These are phyloP conservation scores for Chaetomidium leptoderma DNA, from an alignment of 495 filamentous ascomycete genomes.

Conservation along the genomic window DNA sequence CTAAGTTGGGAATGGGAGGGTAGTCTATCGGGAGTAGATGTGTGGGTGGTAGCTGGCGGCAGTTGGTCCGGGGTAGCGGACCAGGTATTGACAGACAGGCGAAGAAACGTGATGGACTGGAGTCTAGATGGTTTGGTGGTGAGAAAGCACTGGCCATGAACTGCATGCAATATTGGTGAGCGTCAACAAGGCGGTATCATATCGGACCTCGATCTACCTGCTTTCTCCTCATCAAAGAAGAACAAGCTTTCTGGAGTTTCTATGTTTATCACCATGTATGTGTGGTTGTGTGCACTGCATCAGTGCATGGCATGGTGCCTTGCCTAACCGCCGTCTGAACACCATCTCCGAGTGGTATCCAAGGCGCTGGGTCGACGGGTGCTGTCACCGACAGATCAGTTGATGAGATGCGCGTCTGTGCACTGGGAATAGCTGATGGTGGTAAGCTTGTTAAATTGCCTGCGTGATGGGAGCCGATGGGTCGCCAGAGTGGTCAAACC, in stretches of 20 bases:
- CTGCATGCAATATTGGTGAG: not conserved
- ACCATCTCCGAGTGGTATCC: not conserved
- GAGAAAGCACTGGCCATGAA: not conserved
- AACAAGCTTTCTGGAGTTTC: not conserved
- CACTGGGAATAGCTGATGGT: not conserved
- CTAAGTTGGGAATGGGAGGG: constrained; percentile 9
- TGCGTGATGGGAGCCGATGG: not conserved
- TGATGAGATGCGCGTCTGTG: not conserved
- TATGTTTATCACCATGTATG: constrained; percentile 14
- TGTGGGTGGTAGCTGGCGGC: constrained; percentile 10
- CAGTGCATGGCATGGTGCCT: constrained; percentile 10
- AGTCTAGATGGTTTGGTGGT: not conserved
- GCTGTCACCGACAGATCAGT: not conserved
- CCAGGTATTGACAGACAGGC: not conserved
- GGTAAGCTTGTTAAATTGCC: not conserved
- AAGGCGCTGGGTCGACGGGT: not conserved
- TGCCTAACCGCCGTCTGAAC: constrained; percentile 12
- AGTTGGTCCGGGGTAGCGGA: not conserved
- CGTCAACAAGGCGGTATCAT: not conserved
- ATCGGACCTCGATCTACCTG: not conserved
- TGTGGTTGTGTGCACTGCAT: too few species aligned
- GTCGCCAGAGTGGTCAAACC: not conserved
- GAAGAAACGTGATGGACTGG: not conserved
- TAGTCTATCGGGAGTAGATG: not conserved
- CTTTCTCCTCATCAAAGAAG: not conserved